Evolutionary conservation across 148 eudicot genomes (phyloP).

Genomic region (Polygonum maritimum): DNA sequence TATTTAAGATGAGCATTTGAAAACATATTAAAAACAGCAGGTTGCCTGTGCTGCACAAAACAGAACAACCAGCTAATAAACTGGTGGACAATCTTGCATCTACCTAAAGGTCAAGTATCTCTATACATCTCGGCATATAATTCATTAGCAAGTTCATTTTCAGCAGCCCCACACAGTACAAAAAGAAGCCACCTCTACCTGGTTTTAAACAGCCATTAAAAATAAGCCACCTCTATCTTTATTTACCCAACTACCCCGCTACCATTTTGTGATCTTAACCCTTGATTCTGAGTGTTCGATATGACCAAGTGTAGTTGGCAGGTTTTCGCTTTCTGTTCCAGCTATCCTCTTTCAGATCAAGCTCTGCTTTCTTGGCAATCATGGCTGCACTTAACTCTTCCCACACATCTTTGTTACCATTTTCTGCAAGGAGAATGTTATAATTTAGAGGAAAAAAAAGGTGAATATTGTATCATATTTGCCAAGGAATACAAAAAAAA

Average conservation of each 20-base stretch:
- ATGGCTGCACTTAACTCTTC: constrained; percentile 51
- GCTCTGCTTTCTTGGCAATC: constrained; percentile 52
- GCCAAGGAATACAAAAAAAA: too few relatives aligned
- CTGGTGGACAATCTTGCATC: not conserved
- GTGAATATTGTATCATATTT: too few relatives aligned
- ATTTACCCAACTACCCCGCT: not conserved
- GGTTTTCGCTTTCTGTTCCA: constrained; percentile 29
- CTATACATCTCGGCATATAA: not conserved
- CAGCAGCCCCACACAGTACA: not conserved
- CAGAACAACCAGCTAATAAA: not conserved
- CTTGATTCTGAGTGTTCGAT: constrained; percentile 28
- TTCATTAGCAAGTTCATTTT: not conserved
- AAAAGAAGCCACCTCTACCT: not conserved
- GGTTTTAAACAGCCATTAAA: not conserved
- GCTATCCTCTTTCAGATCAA: constrained; percentile 25
- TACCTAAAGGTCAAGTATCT: not conserved
- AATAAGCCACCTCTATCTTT: not conserved
- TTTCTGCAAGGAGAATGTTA: constrained; percentile 10
- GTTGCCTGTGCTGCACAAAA: not conserved
- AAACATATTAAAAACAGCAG: not conserved
- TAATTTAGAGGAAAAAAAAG: not conserved
- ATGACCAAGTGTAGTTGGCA: constrained; percentile 10
- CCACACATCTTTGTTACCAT: constrained; percentile 46
- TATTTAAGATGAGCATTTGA: not conserved
- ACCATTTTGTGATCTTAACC: constrained; percentile 56